A percentile compares a stretch with the other conserved stretches of the same genome.
Evolutionary conservation across 202 grass and related monocot species (phyloP).

Genomic region (Cymbopogon flexuosus): DNA sequence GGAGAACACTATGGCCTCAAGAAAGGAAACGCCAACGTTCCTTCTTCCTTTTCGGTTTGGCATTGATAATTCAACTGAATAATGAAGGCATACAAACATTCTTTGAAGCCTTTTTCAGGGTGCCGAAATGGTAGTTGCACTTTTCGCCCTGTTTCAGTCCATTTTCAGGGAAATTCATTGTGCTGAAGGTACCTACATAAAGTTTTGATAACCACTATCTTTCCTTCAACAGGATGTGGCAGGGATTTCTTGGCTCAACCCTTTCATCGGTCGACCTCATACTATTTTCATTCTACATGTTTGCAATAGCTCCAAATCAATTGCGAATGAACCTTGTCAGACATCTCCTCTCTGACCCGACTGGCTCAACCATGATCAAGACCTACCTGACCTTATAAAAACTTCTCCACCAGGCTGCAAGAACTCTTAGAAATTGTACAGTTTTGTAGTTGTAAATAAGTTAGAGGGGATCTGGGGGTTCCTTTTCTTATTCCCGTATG

Average conservation of each 20-base stretch:
- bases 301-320: slow-evolving; percentile 70
- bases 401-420: not conserved
- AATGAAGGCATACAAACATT: slow-evolving; percentile 91
- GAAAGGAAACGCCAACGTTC: slow-evolving; percentile 87
- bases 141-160: not conserved
- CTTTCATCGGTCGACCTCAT: slow-evolving; percentile 84
- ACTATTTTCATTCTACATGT: slow-evolving; percentile 97
- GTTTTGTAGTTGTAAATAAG: slow-evolving; percentile 66
- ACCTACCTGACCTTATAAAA: slow-evolving; percentile 71
- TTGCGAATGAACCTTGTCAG: slow-evolving; percentile 81
- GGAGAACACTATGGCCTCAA: slow-evolving; percentile 87
- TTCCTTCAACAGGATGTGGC: slow-evolving; percentile 77
- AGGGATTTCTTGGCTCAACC: slow-evolving; percentile 83
- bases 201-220: not conserved
- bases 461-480: slow-evolving; percentile 19
- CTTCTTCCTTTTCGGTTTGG: slow-evolving; percentile 93
- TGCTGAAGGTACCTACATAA: not conserved
- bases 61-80: slow-evolving; percentile 81
- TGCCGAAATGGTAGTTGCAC: slow-evolving; percentile 71
- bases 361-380: slow-evolving; percentile 71
- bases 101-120: slow-evolving; percentile 76
- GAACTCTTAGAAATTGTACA: slow-evolving; percentile 40
- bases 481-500: not conserved
- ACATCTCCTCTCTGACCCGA: slow-evolving; percentile 78
- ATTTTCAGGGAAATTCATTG: not conserved